Conservation (phyloP, 371 early-diverging fungal species). For the Mortierella sp. region DNA sequence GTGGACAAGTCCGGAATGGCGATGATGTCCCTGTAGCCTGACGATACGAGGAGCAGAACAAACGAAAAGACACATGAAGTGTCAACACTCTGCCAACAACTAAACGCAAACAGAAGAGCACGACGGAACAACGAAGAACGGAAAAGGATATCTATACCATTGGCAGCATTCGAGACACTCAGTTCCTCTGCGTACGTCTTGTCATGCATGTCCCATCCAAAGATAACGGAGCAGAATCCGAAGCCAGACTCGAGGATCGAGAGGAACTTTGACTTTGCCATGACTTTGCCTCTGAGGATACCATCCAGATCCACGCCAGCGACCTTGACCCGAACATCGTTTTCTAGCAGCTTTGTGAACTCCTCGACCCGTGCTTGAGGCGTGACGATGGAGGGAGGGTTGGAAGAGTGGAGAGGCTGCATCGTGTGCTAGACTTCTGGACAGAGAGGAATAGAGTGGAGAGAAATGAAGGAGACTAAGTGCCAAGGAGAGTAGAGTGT, state of each 20-base stretch:
- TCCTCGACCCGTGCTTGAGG: slow-evolving; percentile 13
- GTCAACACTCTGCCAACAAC: slow-evolving; percentile 35
- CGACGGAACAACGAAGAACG: no score
- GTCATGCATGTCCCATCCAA: slow-evolving; percentile 87
- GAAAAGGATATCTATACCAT: no score
- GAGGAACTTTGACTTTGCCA: slow-evolving; percentile 76
- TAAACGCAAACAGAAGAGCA: no score
- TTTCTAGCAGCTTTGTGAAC: slow-evolving; percentile 36
- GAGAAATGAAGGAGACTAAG: not conserved
- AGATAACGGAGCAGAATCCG: slow-evolving; percentile 89
- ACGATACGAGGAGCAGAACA: slow-evolving; percentile 6
- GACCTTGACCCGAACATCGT: slow-evolving; percentile 65
- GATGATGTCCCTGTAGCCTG: slow-evolving; percentile 73
- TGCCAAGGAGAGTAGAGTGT: not conserved
- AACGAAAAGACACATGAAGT: slow-evolving; percentile 22
- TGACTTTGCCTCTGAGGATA: slow-evolving; percentile 79
- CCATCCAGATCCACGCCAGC: slow-evolving; percentile 86
- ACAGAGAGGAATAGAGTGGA: not conserved
- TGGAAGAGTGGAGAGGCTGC: not conserved
- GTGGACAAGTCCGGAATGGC: slow-evolving; percentile 77
- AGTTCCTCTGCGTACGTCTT: slow-evolving; percentile 56
- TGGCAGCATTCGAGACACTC: slow-evolving; percentile 46
- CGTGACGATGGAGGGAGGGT: not conserved
- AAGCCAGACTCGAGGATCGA: slow-evolving; percentile 74
- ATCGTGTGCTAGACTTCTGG: not conserved